Evolutionary conservation across 768 basidiomycete species (phyloP).

Genomic region (Termitomyces sp.): DNA sequence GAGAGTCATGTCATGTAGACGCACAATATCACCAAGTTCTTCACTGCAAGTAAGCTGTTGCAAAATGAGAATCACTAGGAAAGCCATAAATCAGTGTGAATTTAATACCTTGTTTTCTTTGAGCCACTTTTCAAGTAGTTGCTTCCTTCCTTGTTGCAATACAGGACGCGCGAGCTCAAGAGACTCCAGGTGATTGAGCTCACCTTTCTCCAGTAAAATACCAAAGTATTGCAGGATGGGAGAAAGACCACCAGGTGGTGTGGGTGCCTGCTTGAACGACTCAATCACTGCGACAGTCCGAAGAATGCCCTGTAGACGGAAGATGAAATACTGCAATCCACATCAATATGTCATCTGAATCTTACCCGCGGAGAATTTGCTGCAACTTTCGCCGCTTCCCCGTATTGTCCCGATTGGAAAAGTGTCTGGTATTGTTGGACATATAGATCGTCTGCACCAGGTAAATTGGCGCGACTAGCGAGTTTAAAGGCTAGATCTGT

Average conservation of each 20-base stretch:
- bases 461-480: conserved; percentile 91
- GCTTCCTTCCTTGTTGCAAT: conserved; percentile 92
- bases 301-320: conserved; percentile 62
- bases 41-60: conserved; percentile 92
- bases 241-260: conserved; percentile 82
- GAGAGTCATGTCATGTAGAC: conserved; percentile 92
- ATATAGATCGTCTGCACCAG: conserved; percentile 96
- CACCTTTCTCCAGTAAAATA: conserved; percentile 96
- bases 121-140: conserved; percentile 96
- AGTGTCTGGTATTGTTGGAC: conserved; percentile 90
- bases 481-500: conserved; percentile 97
- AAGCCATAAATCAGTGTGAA: neutral
- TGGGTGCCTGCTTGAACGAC: conserved; percentile 94
- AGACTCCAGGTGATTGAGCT: conserved; percentile 94
- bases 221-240: conserved; percentile 99
- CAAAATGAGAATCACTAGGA: neutral
- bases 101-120: conserved; percentile 92
- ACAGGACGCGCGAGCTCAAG: conserved; percentile 95
- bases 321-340: conserved; percentile 1
- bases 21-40: conserved; percentile 96
- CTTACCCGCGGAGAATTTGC: conserved; percentile 91
- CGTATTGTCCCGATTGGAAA: conserved; percentile 83
- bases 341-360: conserved; percentile 12
- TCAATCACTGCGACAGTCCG: conserved; percentile 95
- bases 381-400: conserved; percentile 95